Evolutionary conservation across 495 filamentous ascomycete species (phyloP).

Genomic region (Hypoxylon intermedium): DNA sequence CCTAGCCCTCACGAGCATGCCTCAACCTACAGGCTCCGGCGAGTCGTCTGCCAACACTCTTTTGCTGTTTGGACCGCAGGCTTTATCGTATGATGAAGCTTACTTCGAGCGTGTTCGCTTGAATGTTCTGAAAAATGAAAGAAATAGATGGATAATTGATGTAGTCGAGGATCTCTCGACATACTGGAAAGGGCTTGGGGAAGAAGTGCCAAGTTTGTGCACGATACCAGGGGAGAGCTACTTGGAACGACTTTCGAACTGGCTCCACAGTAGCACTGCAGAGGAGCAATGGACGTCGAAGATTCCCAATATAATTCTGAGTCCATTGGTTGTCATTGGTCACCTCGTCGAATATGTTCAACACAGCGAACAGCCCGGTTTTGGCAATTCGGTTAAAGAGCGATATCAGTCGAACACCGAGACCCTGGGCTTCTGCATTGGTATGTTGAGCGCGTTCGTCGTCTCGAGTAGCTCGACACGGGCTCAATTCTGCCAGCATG

Average conservation of each 20-base stretch:
- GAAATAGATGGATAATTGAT: conserved; percentile 1
- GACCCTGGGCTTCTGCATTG: conserved; percentile 54
- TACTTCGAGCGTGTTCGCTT: conserved; percentile 6
- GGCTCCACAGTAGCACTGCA: neutral
- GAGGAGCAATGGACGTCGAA: neutral
- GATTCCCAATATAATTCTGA: conserved; percentile 46
- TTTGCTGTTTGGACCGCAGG: neutral
- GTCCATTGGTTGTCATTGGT: conserved; percentile 47
- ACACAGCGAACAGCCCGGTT: neutral
- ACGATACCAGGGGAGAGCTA: neutral
- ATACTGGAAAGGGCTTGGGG: conserved; percentile 1
- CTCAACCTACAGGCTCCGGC: neutral
- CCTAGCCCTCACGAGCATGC: neutral
- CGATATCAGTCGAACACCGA: conserved; percentile 12
- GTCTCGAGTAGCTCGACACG: conserved; percentile 37
- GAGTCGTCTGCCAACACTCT: neutral
- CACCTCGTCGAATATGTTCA: conserved; percentile 47
- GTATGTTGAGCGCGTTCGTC: conserved; percentile 48
- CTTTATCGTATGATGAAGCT: neutral
- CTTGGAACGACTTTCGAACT: neutral
- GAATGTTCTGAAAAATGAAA: neutral
- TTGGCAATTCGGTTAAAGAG: neutral
- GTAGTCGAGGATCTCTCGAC: conserved; percentile 1
- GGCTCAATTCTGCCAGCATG: conserved; percentile 42
- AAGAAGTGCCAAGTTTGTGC: neutral